Evolutionary conservation across 2,329 filamentous ascomycete genomes (phyloP), one percentile per base, ranked within the genome.

Genomic region (Orbilia oligospora): DNA sequence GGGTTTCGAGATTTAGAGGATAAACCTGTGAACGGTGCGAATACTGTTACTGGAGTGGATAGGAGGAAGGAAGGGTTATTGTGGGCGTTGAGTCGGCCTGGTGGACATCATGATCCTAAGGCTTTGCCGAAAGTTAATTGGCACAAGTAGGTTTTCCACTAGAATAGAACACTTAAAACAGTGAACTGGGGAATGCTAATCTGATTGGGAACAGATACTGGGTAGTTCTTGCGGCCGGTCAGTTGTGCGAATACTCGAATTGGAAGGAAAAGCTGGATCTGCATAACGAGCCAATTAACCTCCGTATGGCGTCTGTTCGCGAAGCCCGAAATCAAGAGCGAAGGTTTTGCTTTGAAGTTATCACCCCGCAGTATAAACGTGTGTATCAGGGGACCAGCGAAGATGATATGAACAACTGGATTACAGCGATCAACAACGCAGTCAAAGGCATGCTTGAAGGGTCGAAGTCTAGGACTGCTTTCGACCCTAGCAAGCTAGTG

Each of bases 391-490:
- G 95, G 48, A 97, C 95, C 0, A 97, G 95, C 0, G 96, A 98
- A 85, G 96, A 99, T 46, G 96, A 99, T 82, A 97, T 99, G 93
- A 94, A 91, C 83, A 95, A 90, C 81, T 99, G 96, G 96, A 99
- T 99, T 81, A 88, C 89, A 22, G 92, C 96, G 20, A 97, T 99
- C 86, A 99, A 99, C 85, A 99, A 98, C 83, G 97, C 96, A 9
- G 86, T 98, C 46, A 96, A 99, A 83, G 97, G 93, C 83, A 97
- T 96, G 16, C 93, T 99, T 63, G 97, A 99, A 85, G 91, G 93
- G 51, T 90, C 91, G 80, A 89, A 90, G 33, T 86, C 87, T 68
- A 84, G 86, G 12, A 85, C 86, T 2, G 82, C 85, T 10, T 85
- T 86, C 22, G 84, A 87, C 48, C 84, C 86, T 36, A 84, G 85